These are phyloP conservation scores for Boletales sp. DNA, from an alignment of 768 basidiomycete genomes.

Conservation along the genomic window DNA sequence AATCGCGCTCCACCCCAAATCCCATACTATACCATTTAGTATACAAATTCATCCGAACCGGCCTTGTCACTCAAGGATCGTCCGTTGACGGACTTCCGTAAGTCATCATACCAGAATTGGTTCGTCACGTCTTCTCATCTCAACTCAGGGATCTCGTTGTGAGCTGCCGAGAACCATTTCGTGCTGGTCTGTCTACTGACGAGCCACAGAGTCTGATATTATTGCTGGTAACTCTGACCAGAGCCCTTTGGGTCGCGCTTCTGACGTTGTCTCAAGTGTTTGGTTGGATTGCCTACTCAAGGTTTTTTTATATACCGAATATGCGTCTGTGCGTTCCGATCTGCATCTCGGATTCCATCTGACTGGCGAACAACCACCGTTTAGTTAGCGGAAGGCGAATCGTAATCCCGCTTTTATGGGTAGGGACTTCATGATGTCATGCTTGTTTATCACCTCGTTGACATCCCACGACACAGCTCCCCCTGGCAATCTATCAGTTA, in stretches of 20 bases:
- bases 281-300: neutral
- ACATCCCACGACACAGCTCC: no score
- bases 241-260: neutral
- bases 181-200: neutral
- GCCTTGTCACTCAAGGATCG: neutral
- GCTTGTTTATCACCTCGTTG: no score
- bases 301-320: neutral
- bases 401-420: neutral
- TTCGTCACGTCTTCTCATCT: neutral
- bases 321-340: neutral
- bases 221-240: neutral
- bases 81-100: neutral
- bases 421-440: no score
- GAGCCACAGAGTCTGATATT: neutral
- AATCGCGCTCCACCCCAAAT: neutral
- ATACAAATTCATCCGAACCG: neutral
- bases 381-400: neutral
- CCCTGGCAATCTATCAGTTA: no score
- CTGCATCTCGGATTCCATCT: no score
- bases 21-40: neutral
- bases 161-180: neutral
- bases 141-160: neutral
- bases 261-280: no score
- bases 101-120: neutral
- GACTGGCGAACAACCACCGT: neutral